Evolutionary conservation across 192 early-diverging fungal genomes (phyloP).

Genomic region (Rhizoclosmatium globosum): DNA sequence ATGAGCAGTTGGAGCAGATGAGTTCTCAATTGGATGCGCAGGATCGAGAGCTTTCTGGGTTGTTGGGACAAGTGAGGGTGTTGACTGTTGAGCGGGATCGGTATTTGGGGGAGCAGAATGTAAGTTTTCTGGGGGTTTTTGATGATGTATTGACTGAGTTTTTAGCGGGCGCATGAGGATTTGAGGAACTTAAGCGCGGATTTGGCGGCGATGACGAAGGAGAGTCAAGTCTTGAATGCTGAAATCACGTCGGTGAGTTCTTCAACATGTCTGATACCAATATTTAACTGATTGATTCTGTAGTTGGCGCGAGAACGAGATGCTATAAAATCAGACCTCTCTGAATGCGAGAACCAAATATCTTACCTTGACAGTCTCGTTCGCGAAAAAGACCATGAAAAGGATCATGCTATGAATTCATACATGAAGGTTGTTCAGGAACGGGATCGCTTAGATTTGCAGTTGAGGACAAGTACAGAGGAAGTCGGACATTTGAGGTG

Average conservation of each 20-base stretch:
- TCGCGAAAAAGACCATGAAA: conserved; percentile 55
- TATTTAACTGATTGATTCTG: not conserved
- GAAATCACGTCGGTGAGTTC: conserved; percentile 35
- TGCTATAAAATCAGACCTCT: conserved; percentile 42
- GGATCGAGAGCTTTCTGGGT: conserved; percentile 38
- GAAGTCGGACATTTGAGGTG: conserved; percentile 50
- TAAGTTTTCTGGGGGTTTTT: conserved; percentile 27
- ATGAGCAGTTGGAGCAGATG: conserved; percentile 45
- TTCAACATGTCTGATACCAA: not conserved
- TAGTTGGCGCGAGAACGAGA: conserved; percentile 43
- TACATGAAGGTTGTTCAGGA: conserved; percentile 59
- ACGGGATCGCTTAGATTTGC: conserved; percentile 48
- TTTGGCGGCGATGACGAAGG: conserved; percentile 53
- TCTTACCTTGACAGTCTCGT: conserved; percentile 54
- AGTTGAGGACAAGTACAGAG: conserved; percentile 25
- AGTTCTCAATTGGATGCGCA: conserved; percentile 48
- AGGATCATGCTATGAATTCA: conserved; percentile 50
- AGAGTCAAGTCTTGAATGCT: conserved; percentile 56
- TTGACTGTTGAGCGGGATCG: conserved; percentile 20
- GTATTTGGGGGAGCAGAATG: conserved; percentile 1
- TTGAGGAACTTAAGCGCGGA: conserved; percentile 45
- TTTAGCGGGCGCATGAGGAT: conserved; percentile 14
- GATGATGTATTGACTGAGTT: not conserved
- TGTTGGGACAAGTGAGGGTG: conserved; percentile 8
- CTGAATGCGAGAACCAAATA: conserved; percentile 56